Conservation (phyloP, 139 green algal genomes). For the Auxenochlorella pyrenoidosa region DNA sequence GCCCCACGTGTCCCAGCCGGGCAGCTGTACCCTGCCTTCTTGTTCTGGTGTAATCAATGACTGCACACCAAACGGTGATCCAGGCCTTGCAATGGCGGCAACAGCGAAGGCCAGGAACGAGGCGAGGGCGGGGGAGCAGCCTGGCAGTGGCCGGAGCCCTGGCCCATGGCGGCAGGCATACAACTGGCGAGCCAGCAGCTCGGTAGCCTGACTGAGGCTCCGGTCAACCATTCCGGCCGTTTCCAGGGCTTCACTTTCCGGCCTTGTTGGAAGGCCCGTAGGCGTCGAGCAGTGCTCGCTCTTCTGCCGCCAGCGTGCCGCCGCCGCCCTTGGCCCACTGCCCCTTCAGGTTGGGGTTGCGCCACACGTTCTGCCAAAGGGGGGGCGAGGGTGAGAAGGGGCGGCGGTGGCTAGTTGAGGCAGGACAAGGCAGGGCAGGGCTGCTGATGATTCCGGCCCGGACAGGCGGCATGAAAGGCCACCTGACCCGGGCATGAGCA, state of each 20-base stretch:
- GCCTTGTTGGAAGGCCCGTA: conserved; percentile 43
- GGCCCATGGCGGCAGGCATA: not conserved
- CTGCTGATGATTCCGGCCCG: too few species aligned
- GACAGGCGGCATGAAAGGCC: not conserved
- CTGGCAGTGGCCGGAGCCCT: not conserved
- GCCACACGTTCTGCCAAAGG: conserved; percentile 35
- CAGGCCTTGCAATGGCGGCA: too few species aligned
- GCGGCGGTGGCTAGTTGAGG: too few species aligned
- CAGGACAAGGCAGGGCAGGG: too few species aligned
- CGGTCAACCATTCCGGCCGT: not conserved
- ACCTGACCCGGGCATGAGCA: too few species aligned
- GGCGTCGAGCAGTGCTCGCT: conserved; percentile 42
- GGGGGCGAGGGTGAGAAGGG: too few species aligned
- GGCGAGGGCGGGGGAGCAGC: not conserved
- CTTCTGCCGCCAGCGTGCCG: conserved; percentile 36
- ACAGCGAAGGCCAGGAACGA: not conserved
- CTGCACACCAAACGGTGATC: too few species aligned
- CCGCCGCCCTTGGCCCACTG: conserved; percentile 29
- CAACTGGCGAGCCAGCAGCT: too few species aligned
- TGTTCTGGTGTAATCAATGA: too few species aligned
- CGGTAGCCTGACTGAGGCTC: too few species aligned
- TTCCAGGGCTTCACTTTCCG: not conserved
- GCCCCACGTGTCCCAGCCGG: too few species aligned
- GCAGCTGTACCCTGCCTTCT: too few species aligned
- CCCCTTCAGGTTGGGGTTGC: conserved; percentile 30